Evolutionary conservation across 2,329 filamentous ascomycete genomes (phyloP), one percentile per base, ranked within the genome.

Genomic region (Chaetomiaceae sp.): DNA sequence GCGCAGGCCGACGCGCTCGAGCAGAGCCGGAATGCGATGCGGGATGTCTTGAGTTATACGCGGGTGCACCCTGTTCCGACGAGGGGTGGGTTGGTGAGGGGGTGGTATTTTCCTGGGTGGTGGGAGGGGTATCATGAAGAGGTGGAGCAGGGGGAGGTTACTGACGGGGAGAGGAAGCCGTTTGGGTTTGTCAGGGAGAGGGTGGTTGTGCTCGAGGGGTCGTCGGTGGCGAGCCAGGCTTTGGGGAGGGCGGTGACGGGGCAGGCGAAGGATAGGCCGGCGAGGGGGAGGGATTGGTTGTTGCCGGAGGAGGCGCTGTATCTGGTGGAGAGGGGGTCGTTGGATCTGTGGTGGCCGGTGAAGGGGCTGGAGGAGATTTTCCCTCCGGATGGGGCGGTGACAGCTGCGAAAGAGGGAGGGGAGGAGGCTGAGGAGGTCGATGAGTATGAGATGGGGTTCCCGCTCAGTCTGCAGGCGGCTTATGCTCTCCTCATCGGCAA

Each of bases 251-350:
- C 76, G 8, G 69, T 80, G 4, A 72, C 82, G 1, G 76, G 76
- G 6, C 64, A 74, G n/a, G 74, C 77, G 37, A 79, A 77, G 57
- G 81, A 84, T 31, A 69, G 71, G 48, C 71, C 77, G 0, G 80
- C 78, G 3, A 78, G 77, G 56, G 80, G 84, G 27, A 83, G 80
- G 58, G 73, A 91, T 37, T 96, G 91, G 91, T 67, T 99, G 47
- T 69, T 96, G 36, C 92, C 92, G 0, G 94, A 99, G 67, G 94
- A 99, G 70, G 89, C 91, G 6, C 76, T 99, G 49, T 96, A 91
- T 65, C 70, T 96, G 58, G 77, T 97, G 8, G 94, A 99, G 73
- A 77, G 94, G 63, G 94, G 92, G 0, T 91, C 82, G 43, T 65
- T 97, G 64, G 90, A 97, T 69, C 79, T 96, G 37, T 85, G 91